Percentiles rank a stretch among this genome's conserved stretches.
Conservation (phyloP, 2,329 filamentous ascomycete species). For the Blumeria graminis region DNA sequence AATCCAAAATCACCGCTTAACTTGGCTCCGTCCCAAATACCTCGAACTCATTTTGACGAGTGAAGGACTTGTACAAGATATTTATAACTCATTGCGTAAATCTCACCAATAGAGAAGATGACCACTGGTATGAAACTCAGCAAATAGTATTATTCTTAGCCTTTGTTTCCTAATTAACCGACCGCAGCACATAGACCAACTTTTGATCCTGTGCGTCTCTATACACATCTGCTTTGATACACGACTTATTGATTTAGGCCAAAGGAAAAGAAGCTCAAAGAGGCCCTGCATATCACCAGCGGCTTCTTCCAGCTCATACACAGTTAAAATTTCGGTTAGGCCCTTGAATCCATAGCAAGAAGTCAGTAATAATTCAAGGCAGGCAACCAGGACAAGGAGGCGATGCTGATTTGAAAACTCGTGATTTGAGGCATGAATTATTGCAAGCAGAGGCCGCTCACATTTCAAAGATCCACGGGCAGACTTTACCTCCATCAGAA, state of each 20-base stretch:
- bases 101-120: too few species aligned
- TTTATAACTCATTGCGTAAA: too few species aligned
- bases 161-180: constrained; percentile 14
- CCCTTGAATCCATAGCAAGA: background rate
- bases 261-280: constrained; percentile 85
- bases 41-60: too few species aligned
- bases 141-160: background rate
- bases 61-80: too few species aligned
- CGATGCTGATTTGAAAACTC: constrained; percentile 40
- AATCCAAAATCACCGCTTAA: too few species aligned
- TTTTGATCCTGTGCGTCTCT: constrained; percentile 57
- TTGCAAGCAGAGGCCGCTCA: constrained; percentile 71
- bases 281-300: constrained; percentile 86
- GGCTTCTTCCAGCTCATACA: constrained; percentile 80
- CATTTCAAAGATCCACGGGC: constrained; percentile 62
- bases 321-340: constrained; percentile 62
- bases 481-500: constrained; percentile 20
- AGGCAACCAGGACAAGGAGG: constrained; percentile 77
- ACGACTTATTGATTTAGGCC: constrained; percentile 28
- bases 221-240: background rate
- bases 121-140: background rate
- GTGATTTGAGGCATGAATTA: constrained; percentile 75
- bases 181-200: constrained; percentile 51
- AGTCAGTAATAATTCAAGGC: constrained; percentile 2
- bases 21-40: too few species aligned